phyloP scores from a whole-genome alignment of 208 protist species.

The Herpetomonas samuelpessoai region DNA sequence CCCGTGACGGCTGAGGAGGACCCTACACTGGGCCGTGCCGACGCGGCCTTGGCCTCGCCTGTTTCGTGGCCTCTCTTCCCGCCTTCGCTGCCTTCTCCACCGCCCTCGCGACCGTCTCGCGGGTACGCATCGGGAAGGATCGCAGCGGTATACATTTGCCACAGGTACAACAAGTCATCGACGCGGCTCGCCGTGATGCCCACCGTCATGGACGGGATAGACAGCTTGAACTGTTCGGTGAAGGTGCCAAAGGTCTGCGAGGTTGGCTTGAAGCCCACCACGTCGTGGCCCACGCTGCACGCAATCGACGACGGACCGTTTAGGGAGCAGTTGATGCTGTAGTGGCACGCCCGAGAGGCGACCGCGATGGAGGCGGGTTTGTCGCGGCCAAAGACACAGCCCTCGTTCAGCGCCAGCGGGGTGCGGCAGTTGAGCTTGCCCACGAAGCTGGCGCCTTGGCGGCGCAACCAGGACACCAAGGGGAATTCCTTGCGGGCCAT shows the following conservation, averaged over 20 bases:
- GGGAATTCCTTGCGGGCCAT: constrained; percentile 58
- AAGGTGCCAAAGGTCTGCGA: constrained; percentile 84
- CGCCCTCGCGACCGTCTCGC: constrained; percentile 11
- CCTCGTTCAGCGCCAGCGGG: constrained; percentile 66
- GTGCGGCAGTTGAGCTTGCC: constrained; percentile 73
- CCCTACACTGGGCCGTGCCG: neutral
- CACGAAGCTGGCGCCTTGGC: constrained; percentile 71
- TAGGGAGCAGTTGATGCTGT: constrained; percentile 69
- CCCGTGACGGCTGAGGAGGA: too few relatives aligned
- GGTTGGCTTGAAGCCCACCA: constrained; percentile 87
- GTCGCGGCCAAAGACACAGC: constrained; percentile 46
- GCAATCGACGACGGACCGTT: constrained; percentile 61
- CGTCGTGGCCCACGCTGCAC: constrained; percentile 57
- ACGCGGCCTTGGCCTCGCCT: neutral
- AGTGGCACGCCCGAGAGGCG: constrained; percentile 59
- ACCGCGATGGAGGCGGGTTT: constrained; percentile 54
- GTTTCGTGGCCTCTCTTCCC: neutral
- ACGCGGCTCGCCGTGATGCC: constrained; percentile 69
- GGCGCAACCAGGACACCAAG: constrained; percentile 78
- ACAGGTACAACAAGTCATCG: constrained; percentile 83
- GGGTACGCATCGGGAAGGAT: constrained; percentile 53
- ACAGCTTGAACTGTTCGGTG: constrained; percentile 58
- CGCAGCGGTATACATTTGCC: constrained; percentile 81
- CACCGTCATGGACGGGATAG: constrained; percentile 73
- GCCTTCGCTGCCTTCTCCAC: neutral